Evolutionary conservation across 768 basidiomycete genomes (phyloP).

Genomic region (Tylopilus plumbeoviolaceoides): DNA sequence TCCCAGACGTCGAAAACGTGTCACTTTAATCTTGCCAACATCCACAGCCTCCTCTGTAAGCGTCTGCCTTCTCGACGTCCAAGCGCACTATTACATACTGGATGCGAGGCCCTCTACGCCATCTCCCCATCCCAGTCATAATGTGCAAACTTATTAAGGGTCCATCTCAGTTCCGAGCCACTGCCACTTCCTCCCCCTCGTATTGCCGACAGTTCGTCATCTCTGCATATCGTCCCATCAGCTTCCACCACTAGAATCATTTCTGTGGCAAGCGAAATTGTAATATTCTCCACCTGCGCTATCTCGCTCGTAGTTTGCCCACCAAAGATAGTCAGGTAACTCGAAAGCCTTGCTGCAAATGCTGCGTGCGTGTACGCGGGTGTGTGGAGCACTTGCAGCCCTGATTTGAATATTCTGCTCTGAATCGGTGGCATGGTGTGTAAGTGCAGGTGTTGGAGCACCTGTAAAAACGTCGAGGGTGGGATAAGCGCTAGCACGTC

Average conservation of each 20-base stretch:
- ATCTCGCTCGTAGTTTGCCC: slow-evolving; percentile 65
- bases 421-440: slow-evolving; percentile 67
- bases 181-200: slow-evolving; percentile 41
- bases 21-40: background rate
- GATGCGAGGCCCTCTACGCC: background rate
- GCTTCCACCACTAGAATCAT: slow-evolving; percentile 74
- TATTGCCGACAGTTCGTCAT: slow-evolving; percentile 48
- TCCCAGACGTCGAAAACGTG: slow-evolving; percentile 24
- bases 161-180: slow-evolving; percentile 68
- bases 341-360: slow-evolving; percentile 64
- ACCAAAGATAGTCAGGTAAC: slow-evolving; percentile 47
- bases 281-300: slow-evolving; percentile 64
- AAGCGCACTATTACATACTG: slow-evolving; percentile 6
- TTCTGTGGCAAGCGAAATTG: slow-evolving; percentile 70
- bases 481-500: slow-evolving; percentile 73
- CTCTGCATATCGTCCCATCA: slow-evolving; percentile 69
- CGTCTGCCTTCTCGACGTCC: slow-evolving; percentile 9
- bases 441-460: slow-evolving; percentile 59
- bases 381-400: slow-evolving; percentile 79
- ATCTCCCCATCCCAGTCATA: slow-evolving; percentile 73
- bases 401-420: slow-evolving; percentile 64
- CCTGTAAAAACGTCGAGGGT: slow-evolving; percentile 79
- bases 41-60: slow-evolving; percentile 12
- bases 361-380: slow-evolving; percentile 66
- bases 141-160: slow-evolving; percentile 58